phyloP scores from a whole-genome alignment of 331 rosid species.

The Quercus phellos region DNA sequence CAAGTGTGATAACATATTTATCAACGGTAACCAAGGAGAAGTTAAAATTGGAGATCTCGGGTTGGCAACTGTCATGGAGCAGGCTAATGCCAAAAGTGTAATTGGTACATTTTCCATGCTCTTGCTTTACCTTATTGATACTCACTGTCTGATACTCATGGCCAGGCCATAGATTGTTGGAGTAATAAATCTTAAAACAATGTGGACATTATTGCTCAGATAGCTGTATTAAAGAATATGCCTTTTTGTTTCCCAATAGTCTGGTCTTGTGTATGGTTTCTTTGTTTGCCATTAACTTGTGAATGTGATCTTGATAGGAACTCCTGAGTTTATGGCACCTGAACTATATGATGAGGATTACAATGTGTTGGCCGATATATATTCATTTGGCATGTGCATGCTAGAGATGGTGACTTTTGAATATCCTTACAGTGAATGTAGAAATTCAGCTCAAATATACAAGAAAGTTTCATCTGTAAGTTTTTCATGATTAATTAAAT shows the following conservation, averaged over 20 bases:
- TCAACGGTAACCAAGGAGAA: conserved; percentile 91
- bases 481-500: conserved; percentile 5
- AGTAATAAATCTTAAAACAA: neutral
- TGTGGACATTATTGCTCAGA: neutral
- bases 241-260: no score
- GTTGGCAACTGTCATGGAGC: conserved; percentile 77
- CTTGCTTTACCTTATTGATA: neutral
- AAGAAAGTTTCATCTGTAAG: conserved; percentile 86
- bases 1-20: conserved; percentile 88
- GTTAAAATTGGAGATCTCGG: conserved; percentile 97
- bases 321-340: conserved; percentile 99
- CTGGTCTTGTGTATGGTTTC: no score
- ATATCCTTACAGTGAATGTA: conserved; percentile 88
- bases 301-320: conserved; percentile 43
- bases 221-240: no score
- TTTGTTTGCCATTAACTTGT: conserved; percentile 25
- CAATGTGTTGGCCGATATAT: conserved; percentile 78
- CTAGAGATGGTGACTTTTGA: conserved; percentile 93
- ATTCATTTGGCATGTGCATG: conserved; percentile 91
- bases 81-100: conserved; percentile 73
- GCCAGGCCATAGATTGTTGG: conserved; percentile 45
- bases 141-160: conserved; percentile 47
- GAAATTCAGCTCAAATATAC: conserved; percentile 83
- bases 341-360: conserved; percentile 94
- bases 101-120: conserved; percentile 46